Evolutionary conservation across 116 monocot genomes (phyloP).

Genomic region (Posidonia oceanica): DNA sequence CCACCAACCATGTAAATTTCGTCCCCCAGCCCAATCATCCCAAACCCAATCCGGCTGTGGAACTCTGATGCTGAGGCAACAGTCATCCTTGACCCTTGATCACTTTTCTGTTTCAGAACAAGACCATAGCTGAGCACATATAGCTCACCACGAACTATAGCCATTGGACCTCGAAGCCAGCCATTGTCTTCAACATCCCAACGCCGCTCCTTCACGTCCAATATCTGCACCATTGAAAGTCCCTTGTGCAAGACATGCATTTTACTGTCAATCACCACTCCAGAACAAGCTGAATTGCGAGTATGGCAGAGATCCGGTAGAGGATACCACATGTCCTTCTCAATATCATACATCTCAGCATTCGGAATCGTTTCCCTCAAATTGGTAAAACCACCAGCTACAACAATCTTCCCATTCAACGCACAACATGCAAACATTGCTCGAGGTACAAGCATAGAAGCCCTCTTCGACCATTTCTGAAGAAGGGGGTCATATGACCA

Average conservation of each 20-base stretch:
- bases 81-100: slow-evolving; percentile 12
- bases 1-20: slow-evolving; percentile 86
- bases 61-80: slow-evolving; percentile 63
- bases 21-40: slow-evolving; percentile 81
- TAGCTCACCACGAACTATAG: slow-evolving; percentile 45
- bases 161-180: slow-evolving; percentile 93
- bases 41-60: slow-evolving; percentile 82
- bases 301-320: slow-evolving; percentile 73
- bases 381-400: slow-evolving; percentile 93
- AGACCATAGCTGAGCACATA: slow-evolving; percentile 68
- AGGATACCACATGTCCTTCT: slow-evolving; percentile 51
- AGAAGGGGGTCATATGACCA: slow-evolving; percentile 77
- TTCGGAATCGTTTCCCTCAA: slow-evolving; percentile 72
- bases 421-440: slow-evolving; percentile 96
- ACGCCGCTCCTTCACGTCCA: slow-evolving; percentile 39
- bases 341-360: slow-evolving; percentile 87
- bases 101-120: slow-evolving; percentile 48
- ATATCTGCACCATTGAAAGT: slow-evolving; percentile 70
- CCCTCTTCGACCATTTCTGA: slow-evolving; percentile 38
- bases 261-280: slow-evolving; percentile 62
- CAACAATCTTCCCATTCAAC: slow-evolving; percentile 67
- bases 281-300: slow-evolving; percentile 77
- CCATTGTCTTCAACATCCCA: slow-evolving; percentile 72
- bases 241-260: slow-evolving; percentile 97
- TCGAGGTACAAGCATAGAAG: slow-evolving; percentile 71